Base-by-base conservation (phyloP, 2,329 filamentous ascomycete genomes). In the Aspergillus sp. region DNA sequence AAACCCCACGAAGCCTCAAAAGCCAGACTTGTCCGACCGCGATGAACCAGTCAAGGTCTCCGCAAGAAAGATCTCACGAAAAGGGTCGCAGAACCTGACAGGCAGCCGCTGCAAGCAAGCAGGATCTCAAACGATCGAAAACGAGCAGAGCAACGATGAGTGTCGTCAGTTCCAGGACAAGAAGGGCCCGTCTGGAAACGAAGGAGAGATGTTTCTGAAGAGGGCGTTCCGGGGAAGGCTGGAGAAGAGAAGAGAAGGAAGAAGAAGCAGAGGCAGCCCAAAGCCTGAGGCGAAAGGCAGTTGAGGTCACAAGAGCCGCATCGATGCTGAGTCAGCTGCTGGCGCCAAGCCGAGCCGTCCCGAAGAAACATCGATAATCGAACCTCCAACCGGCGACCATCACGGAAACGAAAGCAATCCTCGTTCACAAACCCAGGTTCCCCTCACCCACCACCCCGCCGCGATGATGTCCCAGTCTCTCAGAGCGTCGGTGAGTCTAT, bases 381-480 rank as follows among this genome's bases (percentile, higher is more conserved):
- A 55, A 59, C 54, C 42, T 56, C 53, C 19, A 19, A 19, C 19
- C 19, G 19, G 19, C 19, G 19, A 19, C 19, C 19, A 19, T 19
- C 19, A 19, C 19, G 19, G 19, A 19, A 19, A 19, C 19, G 19
- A 19, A 19, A 19, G 19, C 19, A 19, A 19, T 19, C 31, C 31
- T 32, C n/a, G 31, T 32, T 32, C 31, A 32, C 8, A 32, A 32
- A 32, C n/a, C 31, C 31, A 9, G 31, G 8, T n/a, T 51, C 54
- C 49, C 53, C 50, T 59, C 59, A 56, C 54, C 53, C 43, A 54
- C 52, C 51, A 52, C 46, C 42, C 52, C 60, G 57, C 59, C 62
- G 67, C 56, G 66, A 81, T 81, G 77, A 71, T 81, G 70, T 77
- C 75, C 62, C 77, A 80, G 68, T 76, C 78, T 65, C 69, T 81